These are phyloP conservation scores for Antrodiella citrinella DNA, from an alignment of 768 basidiomycete species.

Conservation along the genomic window DNA sequence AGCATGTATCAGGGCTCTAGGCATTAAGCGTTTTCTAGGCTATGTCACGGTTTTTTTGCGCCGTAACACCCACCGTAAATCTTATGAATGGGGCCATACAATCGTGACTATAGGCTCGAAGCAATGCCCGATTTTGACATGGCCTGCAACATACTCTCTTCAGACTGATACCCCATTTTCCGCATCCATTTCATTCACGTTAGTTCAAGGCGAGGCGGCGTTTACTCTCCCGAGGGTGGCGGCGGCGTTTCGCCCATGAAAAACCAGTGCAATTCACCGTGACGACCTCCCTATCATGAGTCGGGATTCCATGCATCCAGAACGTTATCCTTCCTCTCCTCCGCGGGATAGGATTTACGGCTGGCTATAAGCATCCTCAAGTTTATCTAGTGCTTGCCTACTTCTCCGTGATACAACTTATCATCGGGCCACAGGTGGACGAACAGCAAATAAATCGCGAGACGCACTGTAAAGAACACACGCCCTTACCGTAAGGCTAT, in stretches of 20 bases:
- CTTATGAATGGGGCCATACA: no score
- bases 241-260: not conserved
- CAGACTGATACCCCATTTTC: not conserved
- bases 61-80: not conserved
- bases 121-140: not conserved
- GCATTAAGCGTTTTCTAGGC: no score
- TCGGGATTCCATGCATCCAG: not conserved
- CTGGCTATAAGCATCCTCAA: not conserved
- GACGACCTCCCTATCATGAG: not conserved
- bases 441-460: no score
- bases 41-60: not conserved
- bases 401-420: not conserved
- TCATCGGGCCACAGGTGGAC: not conserved
- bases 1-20: no score
- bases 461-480: no score
- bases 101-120: no score
- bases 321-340: not conserved
- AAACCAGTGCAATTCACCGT: not conserved
- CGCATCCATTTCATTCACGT: not conserved
- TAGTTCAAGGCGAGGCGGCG: not conserved
- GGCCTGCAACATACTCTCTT: no score
- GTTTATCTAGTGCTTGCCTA: not conserved
- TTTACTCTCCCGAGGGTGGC: not conserved
- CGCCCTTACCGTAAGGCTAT: no score
- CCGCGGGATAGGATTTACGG: not conserved